Conservation (phyloP, 2,329 filamentous ascomycete species). For the Allantophomopsis cytisporea region DNA sequence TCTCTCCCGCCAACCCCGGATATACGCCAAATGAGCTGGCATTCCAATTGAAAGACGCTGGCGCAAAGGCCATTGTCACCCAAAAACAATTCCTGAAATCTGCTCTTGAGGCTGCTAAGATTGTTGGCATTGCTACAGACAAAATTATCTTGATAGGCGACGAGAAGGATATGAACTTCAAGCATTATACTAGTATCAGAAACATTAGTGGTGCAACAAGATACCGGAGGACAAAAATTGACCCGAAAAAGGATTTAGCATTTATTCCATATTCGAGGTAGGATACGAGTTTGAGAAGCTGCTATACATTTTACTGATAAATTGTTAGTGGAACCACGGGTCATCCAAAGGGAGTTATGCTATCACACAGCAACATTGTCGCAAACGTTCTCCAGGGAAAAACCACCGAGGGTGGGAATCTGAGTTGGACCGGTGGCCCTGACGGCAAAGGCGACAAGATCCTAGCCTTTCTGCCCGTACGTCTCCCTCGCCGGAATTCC, state of each 20-base stretch:
- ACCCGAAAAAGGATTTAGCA: constrained; percentile 59
- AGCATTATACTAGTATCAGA: constrained; percentile 61
- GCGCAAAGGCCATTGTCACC: constrained; percentile 63
- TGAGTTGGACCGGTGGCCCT: constrained; percentile 41
- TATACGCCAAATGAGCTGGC: constrained; percentile 77
- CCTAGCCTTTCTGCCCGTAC: constrained; percentile 62
- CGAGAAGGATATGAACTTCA: constrained; percentile 43
- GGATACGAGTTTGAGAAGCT: too few species aligned
- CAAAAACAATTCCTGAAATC: constrained; percentile 52
- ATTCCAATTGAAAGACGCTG: constrained; percentile 70
- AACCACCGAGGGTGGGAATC: constrained; percentile 36
- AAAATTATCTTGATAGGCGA: constrained; percentile 68
- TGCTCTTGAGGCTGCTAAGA: constrained; percentile 53
- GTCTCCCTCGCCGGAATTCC: constrained; percentile 64
- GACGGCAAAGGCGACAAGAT: constrained; percentile 57
- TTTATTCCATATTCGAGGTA: constrained; percentile 65
- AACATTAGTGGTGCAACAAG: constrained; percentile 46
- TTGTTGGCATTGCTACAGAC: constrained; percentile 56
- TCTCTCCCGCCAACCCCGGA: constrained; percentile 78
- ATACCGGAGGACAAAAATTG: constrained; percentile 45
- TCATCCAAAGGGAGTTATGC: constrained; percentile 79
- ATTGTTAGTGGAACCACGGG: constrained; percentile 68
- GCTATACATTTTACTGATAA: too few species aligned
- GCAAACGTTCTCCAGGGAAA: constrained; percentile 51
- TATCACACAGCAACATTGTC: constrained; percentile 73